Base-by-base conservation (phyloP, 2,329 filamentous ascomycete species). In the Cordyceps cicadae region DNA sequence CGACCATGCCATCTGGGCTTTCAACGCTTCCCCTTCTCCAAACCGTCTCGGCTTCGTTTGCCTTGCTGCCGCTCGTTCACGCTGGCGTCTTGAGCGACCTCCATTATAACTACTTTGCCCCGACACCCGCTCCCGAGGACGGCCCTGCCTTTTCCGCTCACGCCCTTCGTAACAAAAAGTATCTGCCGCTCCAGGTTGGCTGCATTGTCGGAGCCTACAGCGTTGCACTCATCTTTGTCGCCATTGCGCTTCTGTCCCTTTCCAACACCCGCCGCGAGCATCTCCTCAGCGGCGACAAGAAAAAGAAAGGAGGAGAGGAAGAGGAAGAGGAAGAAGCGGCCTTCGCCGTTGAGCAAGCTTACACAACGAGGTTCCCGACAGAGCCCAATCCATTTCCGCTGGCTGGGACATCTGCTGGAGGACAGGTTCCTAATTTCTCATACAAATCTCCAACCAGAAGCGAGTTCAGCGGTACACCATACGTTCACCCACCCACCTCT, bases 181-280 rank as follows among this genome's bases (percentile, higher is more conserved):
- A 88, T 60, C 83, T 97, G 24, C 90, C 92, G 19, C 87, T 85
- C 62, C 88, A 97, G 73, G 87, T 97, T 66, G 88, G 89, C 64
- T 90, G 87, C 66, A 89, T 97, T 63, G 81, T 93, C 62, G 91
- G 87, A 63, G 87, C 89, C 62, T 97, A 97, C 83, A 81, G 92
- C 62, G 73, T 90, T 63, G 89, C 86, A 41, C 81, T 95, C 69
- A 79, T 91, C 68, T 74, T 94, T 67, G 84, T 94, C 67, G 87
- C 90, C 67, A 77, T 84, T 39, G 76, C 84, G 52, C 77, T 92
- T 8, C 77, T 91, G 48, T 71, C 82, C 24, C 78, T 91, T 8
- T 76, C 81, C 57, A 84, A 80, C 71, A 79, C 72, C 62, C 77
- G 83, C 24, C 80, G 82, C 26, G 75, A 81, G 54, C 80, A 78